Evolutionary conservation across 257 asterid genomes (phyloP).

Genomic region (Fraxinus anomala): DNA sequence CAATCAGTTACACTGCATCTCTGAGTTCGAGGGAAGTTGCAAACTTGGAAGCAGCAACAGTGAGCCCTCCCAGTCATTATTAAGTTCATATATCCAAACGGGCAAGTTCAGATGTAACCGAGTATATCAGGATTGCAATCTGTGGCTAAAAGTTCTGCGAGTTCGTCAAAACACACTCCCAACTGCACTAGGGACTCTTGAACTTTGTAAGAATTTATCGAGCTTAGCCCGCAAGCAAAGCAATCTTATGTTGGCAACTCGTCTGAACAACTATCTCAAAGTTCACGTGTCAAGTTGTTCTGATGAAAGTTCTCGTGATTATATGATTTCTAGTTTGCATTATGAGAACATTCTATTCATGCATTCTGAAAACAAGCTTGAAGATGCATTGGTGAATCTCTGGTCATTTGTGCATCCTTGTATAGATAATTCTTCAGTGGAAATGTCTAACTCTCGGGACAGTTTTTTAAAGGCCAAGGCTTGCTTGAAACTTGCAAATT

Average conservation of each 20-base stretch:
- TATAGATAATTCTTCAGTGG: constrained; percentile 54
- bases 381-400: constrained; percentile 65
- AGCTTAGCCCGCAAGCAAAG: constrained; percentile 84
- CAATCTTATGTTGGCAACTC: constrained; percentile 72
- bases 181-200: constrained; percentile 65
- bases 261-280: constrained; percentile 69
- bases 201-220: constrained; percentile 72
- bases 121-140: constrained; percentile 78
- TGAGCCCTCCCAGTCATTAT: constrained; percentile 47
- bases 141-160: constrained; percentile 94
- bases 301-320: constrained; percentile 51
- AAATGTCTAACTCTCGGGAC: constrained; percentile 47
- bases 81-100: constrained; percentile 67
- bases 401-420: constrained; percentile 78
- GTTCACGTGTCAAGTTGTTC: constrained; percentile 56
- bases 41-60: constrained; percentile 49
- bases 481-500: constrained; percentile 87
- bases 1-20: constrained; percentile 79
- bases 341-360: constrained; percentile 71
- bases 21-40: constrained; percentile 75
- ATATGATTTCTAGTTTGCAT: constrained; percentile 59
- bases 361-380: constrained; percentile 72
- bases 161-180: constrained; percentile 69
- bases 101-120: constrained; percentile 63
- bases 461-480: constrained; percentile 82